Evolutionary conservation across 345 rosid species (phyloP).

Genomic region (Boechera stricta): DNA sequence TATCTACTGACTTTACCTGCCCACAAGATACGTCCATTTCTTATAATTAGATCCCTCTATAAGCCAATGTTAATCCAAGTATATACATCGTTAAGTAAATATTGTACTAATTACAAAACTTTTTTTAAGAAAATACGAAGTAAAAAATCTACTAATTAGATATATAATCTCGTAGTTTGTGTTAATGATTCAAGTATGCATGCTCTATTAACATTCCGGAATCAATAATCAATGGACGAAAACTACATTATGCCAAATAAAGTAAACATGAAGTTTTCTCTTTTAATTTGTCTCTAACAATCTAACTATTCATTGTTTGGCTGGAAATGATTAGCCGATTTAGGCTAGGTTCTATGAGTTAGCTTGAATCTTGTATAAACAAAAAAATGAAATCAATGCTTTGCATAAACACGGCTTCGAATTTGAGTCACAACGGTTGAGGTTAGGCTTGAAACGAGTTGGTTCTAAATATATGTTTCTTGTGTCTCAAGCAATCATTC

Average conservation of each 20-base stretch:
- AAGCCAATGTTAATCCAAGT: background rate
- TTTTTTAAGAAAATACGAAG: background rate
- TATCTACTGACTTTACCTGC: constrained; percentile 27
- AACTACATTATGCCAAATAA: background rate
- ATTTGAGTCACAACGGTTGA: background rate
- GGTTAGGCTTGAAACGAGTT: constrained; percentile 23
- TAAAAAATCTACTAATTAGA: background rate
- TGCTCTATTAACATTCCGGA: background rate
- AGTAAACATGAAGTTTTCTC: background rate
- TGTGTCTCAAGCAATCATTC: constrained; percentile 7
- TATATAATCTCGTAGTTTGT: background rate
- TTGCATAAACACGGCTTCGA: background rate
- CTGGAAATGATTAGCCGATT: background rate
- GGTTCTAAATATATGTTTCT: background rate
- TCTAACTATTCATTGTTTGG: background rate
- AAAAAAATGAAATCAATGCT: too few species aligned
- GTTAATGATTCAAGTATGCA: background rate
- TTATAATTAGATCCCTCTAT: background rate
- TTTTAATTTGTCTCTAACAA: background rate
- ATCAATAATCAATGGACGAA: background rate
- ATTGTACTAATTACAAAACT: background rate
- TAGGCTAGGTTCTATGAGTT: background rate
- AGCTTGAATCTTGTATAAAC: background rate
- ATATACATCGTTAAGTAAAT: background rate
- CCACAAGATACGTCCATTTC: constrained; percentile 26